These are phyloP conservation scores for Penicilliopsis zonata DNA, from an alignment of 495 filamentous ascomycete species.

Conservation along the genomic window DNA sequence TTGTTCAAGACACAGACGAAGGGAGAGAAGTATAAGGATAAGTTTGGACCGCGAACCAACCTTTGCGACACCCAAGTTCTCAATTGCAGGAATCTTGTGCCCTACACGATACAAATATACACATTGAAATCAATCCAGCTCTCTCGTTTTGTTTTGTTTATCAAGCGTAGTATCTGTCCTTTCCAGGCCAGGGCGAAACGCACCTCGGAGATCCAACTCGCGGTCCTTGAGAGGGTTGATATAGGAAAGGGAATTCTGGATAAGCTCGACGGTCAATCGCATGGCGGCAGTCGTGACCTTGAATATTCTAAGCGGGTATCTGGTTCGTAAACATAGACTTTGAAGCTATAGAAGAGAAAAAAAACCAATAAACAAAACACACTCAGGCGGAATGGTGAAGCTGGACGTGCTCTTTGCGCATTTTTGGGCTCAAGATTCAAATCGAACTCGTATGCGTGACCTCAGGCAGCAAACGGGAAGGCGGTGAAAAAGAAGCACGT, in stretches of 20 bases:
- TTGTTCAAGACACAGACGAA: neutral
- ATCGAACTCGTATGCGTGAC: neutral
- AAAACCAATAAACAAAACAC: neutral
- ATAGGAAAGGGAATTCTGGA: slow-evolving; percentile 85
- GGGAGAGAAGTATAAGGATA: slow-evolving; percentile 1
- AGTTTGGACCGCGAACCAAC: slow-evolving; percentile 36
- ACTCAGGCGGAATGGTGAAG: too few relatives aligned
- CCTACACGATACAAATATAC: slow-evolving; percentile 53
- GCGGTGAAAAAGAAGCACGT: too few relatives aligned
- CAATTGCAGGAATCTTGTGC: slow-evolving; percentile 94
- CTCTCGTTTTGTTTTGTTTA: too few relatives aligned
- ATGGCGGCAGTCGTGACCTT: slow-evolving; percentile 36
- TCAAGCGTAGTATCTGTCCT: slow-evolving; percentile 95
- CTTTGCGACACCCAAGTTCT: slow-evolving; percentile 93
- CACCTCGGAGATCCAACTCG: slow-evolving; percentile 99
- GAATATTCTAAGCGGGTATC: too few relatives aligned
- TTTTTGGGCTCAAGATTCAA: neutral
- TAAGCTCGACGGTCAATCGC: slow-evolving; percentile 91
- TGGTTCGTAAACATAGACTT: too few relatives aligned
- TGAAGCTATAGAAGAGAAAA: neutral
- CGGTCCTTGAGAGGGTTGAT: slow-evolving; percentile 96
- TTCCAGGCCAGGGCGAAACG: slow-evolving; percentile 62
- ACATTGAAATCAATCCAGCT: slow-evolving; percentile 77
- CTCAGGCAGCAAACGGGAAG: neutral
- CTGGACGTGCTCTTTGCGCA: too few relatives aligned